A percentile compares a stretch with the other conserved stretches of the same genome.
These are phyloP conservation scores for Avicennia marina DNA, from an alignment of 257 asterid species.

Conservation along the genomic window DNA sequence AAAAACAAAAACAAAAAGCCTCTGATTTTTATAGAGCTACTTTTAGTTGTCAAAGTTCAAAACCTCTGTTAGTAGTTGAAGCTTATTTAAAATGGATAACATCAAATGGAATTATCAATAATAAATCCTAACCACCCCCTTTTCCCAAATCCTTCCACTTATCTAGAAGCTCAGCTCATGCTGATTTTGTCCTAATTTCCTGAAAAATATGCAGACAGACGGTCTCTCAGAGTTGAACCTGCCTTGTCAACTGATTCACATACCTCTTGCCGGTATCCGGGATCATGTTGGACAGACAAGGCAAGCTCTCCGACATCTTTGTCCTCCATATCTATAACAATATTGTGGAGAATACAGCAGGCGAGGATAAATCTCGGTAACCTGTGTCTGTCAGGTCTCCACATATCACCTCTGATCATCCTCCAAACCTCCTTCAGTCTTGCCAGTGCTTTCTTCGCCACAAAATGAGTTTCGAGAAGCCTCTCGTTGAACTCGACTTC, in stretches of 20 bases:
- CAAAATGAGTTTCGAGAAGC: slow-evolving; percentile 37
- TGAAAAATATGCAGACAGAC: too few species aligned
- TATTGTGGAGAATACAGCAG: slow-evolving; percentile 89
- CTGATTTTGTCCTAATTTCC: too few species aligned
- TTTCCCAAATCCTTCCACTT: too few species aligned
- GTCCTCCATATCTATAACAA: slow-evolving; percentile 74
- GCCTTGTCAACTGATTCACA: slow-evolving; percentile 45
- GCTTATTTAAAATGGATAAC: too few species aligned
- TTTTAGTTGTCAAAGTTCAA: too few species aligned
- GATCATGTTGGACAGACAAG: slow-evolving; percentile 44
- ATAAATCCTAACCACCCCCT: too few species aligned
- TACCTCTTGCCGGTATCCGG: slow-evolving; percentile 48
- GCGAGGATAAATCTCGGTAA: slow-evolving; percentile 77
- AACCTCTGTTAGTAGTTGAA: too few species aligned
- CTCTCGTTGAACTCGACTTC: slow-evolving; percentile 50
- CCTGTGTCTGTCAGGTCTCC: slow-evolving; percentile 91
- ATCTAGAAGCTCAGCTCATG: too few species aligned
- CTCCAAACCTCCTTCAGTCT: slow-evolving; percentile 76
- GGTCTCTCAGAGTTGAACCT: slow-evolving; percentile 47
- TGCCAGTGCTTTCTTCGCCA: slow-evolving; percentile 55
- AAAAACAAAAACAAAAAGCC: too few species aligned
- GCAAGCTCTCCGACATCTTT: slow-evolving; percentile 31
- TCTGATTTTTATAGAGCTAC: too few species aligned
- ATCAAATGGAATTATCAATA: too few species aligned
- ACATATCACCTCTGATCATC: slow-evolving; percentile 72